Evolutionary conservation across 768 basidiomycete species (phyloP), one percentile per base, ranked within the genome.

Genomic region (Symmetrospora coprosmae): DNA sequence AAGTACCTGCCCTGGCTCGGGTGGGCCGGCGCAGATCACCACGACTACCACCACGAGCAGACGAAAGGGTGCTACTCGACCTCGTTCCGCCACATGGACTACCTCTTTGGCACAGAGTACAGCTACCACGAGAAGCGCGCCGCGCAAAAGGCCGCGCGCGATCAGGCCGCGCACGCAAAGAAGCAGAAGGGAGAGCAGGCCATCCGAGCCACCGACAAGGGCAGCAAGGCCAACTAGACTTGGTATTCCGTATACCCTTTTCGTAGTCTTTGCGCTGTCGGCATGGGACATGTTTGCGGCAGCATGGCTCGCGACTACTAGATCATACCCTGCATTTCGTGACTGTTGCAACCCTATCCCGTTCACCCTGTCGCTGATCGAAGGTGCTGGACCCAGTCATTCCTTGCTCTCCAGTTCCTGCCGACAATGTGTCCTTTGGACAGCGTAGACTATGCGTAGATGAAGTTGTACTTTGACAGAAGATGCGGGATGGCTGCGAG

Each of bases 401-500:
- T n/a, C n/a, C n/a, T n/a, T n/a, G n/a, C n/a, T n/a, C n/a, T n/a
- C n/a, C n/a, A n/a, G n/a, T n/a, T n/a, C n/a, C n/a, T n/a, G n/a
- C n/a, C n/a, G n/a, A 19, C 7, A 43, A 8, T 43, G 6, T 43
- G 40, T 19, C 40, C 23, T 21, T 43, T 19, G 7, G 6, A 21
- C 40, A 7, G 6, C 40, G 40, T 21, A 7, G n/a, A 34, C 37
- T 53, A 63, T n/a, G 55, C 53, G 46, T 63, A 63, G 28, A 63
- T 58, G 55, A 63, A 63, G 30, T 63, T 53, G 27, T 48, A 63
- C 83, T 84, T 81, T 68, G 88, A 92, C 23, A 96, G 76, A 64
- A 91, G 72, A 72, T 94, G 88, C 2, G 92, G 91, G 65, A 96
- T 87, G 2, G 91, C 89, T 25, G 87, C 87, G 11, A 96, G 78